A percentile compares a stretch with the other conserved stretches of the same genome.
Evolutionary conservation across 2,329 filamentous ascomycete species (phyloP).

Genomic region (Penicillium freii): DNA sequence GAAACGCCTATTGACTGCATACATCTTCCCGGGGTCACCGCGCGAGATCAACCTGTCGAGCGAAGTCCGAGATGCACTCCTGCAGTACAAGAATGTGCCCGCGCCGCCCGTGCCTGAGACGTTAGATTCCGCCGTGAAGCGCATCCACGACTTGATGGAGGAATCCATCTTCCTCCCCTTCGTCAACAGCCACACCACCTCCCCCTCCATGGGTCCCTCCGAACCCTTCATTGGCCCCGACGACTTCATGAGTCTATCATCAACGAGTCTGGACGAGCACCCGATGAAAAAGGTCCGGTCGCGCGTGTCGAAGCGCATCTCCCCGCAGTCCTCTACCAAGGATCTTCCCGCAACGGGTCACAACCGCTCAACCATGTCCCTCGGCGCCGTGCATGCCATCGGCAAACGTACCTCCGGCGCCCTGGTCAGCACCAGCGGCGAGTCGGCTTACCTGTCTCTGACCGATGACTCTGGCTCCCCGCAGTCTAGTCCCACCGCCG

Average conservation of each 20-base stretch:
- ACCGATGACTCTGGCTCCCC: slow-evolving; percentile 49
- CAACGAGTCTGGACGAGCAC: slow-evolving; percentile 32
- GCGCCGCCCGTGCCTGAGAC: slow-evolving; percentile 70
- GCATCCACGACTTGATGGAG: slow-evolving; percentile 95
- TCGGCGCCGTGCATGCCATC: slow-evolving; percentile 33
- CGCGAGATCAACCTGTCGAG: slow-evolving; percentile 89
- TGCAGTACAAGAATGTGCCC: slow-evolving; percentile 59
- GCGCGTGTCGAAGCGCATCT: slow-evolving; percentile 28
- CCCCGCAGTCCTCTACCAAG: slow-evolving; percentile 33
- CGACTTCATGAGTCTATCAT: slow-evolving; percentile 36
- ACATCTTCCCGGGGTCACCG: slow-evolving; percentile 80
- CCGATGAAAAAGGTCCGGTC: slow-evolving; percentile 28
- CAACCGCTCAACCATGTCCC: slow-evolving; percentile 33
- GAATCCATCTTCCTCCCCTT: slow-evolving; percentile 93
- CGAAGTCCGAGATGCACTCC: slow-evolving; percentile 75
- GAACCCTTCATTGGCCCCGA: slow-evolving; percentile 43
- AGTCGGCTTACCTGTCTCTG: slow-evolving; percentile 39
- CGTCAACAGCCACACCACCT: slow-evolving; percentile 64
- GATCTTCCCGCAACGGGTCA: slow-evolving; percentile 30
- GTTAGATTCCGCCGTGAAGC: slow-evolving; percentile 77
- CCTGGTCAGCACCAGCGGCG: slow-evolving; percentile 38
- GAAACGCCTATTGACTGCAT: slow-evolving; percentile 83
- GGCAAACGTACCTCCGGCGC: slow-evolving; percentile 40
- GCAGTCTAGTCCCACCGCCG: slow-evolving; percentile 41
- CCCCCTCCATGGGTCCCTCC: slow-evolving; percentile 47